A percentile compares a stretch with the other conserved stretches of the same genome.
Conservation (phyloP, 495 filamentous ascomycete genomes). For the Neurospora sp. region DNA sequence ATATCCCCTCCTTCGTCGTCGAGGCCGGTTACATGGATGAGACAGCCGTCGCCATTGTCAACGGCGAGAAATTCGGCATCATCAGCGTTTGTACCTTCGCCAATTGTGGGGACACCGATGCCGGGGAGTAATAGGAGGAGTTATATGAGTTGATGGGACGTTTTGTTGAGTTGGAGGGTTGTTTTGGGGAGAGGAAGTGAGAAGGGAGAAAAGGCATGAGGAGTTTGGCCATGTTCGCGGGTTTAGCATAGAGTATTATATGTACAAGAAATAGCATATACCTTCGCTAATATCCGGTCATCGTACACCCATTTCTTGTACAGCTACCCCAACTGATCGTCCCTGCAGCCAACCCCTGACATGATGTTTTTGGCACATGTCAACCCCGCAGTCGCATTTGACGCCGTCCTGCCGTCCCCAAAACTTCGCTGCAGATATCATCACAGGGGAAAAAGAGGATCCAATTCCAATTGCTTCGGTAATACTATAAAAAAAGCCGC, state of each 20-base stretch:
- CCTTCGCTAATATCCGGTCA: not conserved
- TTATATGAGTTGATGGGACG: not conserved
- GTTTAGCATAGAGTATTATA: not conserved
- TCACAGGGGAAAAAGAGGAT: constrained; percentile 25
- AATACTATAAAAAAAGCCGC: constrained; percentile 2
- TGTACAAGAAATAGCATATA: not conserved
- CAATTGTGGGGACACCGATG: not conserved
- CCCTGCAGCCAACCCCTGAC: not conserved
- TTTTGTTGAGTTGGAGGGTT: too few relatives aligned
- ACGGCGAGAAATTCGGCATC: not conserved
- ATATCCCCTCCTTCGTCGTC: not conserved
- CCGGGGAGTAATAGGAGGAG: not conserved
- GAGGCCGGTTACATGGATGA: not conserved
- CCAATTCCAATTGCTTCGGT: constrained; percentile 8
- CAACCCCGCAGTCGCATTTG: not conserved
- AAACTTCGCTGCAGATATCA: constrained; percentile 38
- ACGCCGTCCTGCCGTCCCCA: constrained; percentile 19
- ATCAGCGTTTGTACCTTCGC: not conserved
- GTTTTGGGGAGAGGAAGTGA: not conserved
- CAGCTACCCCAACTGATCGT: not conserved
- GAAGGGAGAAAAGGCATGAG: not conserved
- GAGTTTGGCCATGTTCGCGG: not conserved
- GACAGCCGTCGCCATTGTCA: not conserved
- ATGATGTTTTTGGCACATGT: not conserved
- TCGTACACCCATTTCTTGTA: not conserved